phyloP scores from a whole-genome alignment of 495 filamentous ascomycete species.

The Peziza echinospora region DNA sequence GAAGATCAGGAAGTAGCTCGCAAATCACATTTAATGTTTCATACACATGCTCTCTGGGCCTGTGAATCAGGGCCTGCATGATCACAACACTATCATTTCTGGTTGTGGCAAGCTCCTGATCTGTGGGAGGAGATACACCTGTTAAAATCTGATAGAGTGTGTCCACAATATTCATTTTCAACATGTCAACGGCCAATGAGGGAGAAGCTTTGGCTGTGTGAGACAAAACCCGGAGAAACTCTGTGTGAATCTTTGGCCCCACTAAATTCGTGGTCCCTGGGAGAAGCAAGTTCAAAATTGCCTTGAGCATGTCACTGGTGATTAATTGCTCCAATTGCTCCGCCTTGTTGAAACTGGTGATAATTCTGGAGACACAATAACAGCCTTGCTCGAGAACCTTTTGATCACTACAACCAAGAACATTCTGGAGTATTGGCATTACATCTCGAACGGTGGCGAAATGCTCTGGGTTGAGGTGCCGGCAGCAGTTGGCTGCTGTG shows the following conservation, averaged over 20 bases:
- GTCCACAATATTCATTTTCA: slow-evolving; percentile 95
- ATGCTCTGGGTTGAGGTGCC: slow-evolving; percentile 81
- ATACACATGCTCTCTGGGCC: slow-evolving; percentile 87
- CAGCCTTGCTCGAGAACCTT: slow-evolving; percentile 94
- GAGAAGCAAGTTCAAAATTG: slow-evolving; percentile 70
- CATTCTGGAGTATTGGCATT: slow-evolving; percentile 83
- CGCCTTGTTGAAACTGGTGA: slow-evolving; percentile 82
- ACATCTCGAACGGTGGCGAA: slow-evolving; percentile 76
- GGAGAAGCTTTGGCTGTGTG: slow-evolving; percentile 79
- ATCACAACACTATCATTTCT: slow-evolving; percentile 95
- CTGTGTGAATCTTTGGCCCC: slow-evolving; percentile 84
- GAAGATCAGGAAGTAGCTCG: slow-evolving; percentile 63
- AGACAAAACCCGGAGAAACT: slow-evolving; percentile 77
- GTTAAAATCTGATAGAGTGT: slow-evolving; percentile 96
- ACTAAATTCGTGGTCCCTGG: slow-evolving; percentile 94
- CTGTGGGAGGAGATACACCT: slow-evolving; percentile 73
- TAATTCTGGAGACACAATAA: slow-evolving; percentile 86
- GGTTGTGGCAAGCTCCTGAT: slow-evolving; percentile 54
- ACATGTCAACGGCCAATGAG: slow-evolving; percentile 61
- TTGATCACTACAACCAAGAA: slow-evolving; percentile 78
- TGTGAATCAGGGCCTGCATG: slow-evolving; percentile 95
- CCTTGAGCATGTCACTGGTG: slow-evolving; percentile 62
- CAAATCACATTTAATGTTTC: slow-evolving; percentile 97
- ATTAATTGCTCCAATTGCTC: slow-evolving; percentile 81
- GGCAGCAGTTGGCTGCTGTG: slow-evolving; percentile 92